Evolutionary conservation across 306 rosid species (phyloP).

Genomic region (Vigna reflexopilosa): DNA sequence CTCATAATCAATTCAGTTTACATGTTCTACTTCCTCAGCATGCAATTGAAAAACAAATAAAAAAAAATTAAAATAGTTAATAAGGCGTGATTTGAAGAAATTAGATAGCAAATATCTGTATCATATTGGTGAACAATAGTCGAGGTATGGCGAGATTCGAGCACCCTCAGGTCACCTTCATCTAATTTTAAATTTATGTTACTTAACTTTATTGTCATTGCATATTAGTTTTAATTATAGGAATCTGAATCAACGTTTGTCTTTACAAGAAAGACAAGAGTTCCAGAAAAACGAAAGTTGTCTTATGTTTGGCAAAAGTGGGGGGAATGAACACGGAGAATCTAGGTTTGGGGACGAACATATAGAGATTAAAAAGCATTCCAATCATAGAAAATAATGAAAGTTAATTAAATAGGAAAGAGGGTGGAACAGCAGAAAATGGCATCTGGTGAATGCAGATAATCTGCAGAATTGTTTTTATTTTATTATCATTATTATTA

Average conservation of each 20-base stretch:
- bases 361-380: not conserved
- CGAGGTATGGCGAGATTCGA: slow-evolving; percentile 2
- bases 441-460: slow-evolving; percentile 32
- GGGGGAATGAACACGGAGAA: slow-evolving; percentile 11
- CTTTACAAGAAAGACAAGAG: slow-evolving; percentile 26
- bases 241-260: slow-evolving; percentile 31
- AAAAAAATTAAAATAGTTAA: not conserved
- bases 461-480: not conserved
- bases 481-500: not conserved
- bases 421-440: slow-evolving; percentile 29
- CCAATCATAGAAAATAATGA: slow-evolving; percentile 10
- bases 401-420: slow-evolving; percentile 23
- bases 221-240: not conserved
- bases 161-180: not conserved
- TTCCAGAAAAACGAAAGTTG: slow-evolving; percentile 9
- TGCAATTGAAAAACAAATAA: slow-evolving; percentile 2
- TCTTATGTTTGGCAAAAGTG: slow-evolving; percentile 10
- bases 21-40: slow-evolving; percentile 21
- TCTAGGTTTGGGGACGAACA: slow-evolving; percentile 23
- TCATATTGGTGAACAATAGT: not conserved
- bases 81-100: not conserved
- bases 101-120: not conserved
- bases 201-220: not conserved
- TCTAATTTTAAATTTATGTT: slow-evolving; percentile 10
- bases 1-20: slow-evolving; percentile 26